Evolutionary conservation across 1,139 yeast species (phyloP).

Genomic region (Saccharomyces hybrid): DNA sequence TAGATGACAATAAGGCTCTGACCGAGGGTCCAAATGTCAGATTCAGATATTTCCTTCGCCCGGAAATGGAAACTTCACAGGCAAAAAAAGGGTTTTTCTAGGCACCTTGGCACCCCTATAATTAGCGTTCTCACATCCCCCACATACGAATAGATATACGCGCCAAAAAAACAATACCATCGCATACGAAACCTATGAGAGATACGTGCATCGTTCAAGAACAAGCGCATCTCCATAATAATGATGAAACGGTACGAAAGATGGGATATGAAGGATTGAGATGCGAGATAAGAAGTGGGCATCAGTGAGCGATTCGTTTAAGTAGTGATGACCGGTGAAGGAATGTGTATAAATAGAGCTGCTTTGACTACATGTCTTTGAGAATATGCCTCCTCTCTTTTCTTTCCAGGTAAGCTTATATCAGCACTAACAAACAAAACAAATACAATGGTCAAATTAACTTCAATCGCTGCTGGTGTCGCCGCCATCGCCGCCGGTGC

Average conservation of each 20-base stretch:
- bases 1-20: background rate
- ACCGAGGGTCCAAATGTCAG: background rate
- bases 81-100: background rate
- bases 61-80: background rate
- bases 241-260: background rate
- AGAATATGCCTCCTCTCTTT: background rate
- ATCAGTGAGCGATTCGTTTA: background rate
- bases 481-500: no score
- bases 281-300: background rate
- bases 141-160: background rate
- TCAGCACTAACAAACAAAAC: no score
- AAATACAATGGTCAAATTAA: no score
- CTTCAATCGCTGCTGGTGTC: no score
- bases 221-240: background rate
- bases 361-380: background rate
- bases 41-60: background rate
- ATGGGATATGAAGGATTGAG: no score
- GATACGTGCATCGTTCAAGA: background rate
- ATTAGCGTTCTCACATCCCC: background rate
- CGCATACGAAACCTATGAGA: background rate
- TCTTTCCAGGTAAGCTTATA: background rate
- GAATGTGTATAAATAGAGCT: background rate
- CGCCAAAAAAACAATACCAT: background rate
- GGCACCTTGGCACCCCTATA: background rate
- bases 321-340: background rate